Base-by-base conservation (phyloP, 2,329 filamentous ascomycete species). In the Paraphoma sp. region DNA sequence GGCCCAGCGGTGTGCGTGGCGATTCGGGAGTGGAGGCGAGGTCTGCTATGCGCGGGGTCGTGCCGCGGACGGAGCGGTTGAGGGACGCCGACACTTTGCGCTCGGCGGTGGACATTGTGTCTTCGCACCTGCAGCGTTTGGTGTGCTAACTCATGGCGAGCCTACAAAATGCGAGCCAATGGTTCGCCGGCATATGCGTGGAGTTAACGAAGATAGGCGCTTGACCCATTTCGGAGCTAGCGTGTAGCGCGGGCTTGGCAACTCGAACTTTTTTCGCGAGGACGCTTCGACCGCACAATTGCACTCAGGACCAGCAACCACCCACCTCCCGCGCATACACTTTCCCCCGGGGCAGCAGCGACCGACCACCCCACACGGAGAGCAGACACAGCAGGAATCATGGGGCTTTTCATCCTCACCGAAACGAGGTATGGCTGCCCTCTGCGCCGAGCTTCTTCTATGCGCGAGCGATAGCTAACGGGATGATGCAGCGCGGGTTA, bases 401-500 rank as follows among this genome's bases (percentile, higher is more conserved):
- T 82, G 80, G 78, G 77, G 46, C 78, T 82, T 40, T 75, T 75
- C 55, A 72, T 76, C 53, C 64, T 76, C 46, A 67, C 65, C 60
- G 73, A 76, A 63, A 75, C 73, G 46, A 72, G 70, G 71, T 67
- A 67, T 43, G 65, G 14, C 17, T 45, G 51, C 48, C 42, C 42
- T 10, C 38, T 51, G 55, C 55, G 54, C 56, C 50, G 38, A 51
- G 53, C 23, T n/a, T n/a, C 56, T 57, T 43, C 44, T 38, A 16
- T 18, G 33, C 29, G 31, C 28, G 33, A 36, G 18, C n/a, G 17
- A 48, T 36, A 60, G 62, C 65, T 71, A 62, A 72, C 63, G 41
- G 44, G 28, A 6, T 30, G 53, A 71, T 90, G 90, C 74, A 92
- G 91, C 80, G 93, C 93, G 70, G 96, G 95, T 78, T 98, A 98